These are phyloP conservation scores for Karstenula rhodostoma DNA, from an alignment of 2,329 filamentous ascomycete genomes.

Conservation along the genomic window DNA sequence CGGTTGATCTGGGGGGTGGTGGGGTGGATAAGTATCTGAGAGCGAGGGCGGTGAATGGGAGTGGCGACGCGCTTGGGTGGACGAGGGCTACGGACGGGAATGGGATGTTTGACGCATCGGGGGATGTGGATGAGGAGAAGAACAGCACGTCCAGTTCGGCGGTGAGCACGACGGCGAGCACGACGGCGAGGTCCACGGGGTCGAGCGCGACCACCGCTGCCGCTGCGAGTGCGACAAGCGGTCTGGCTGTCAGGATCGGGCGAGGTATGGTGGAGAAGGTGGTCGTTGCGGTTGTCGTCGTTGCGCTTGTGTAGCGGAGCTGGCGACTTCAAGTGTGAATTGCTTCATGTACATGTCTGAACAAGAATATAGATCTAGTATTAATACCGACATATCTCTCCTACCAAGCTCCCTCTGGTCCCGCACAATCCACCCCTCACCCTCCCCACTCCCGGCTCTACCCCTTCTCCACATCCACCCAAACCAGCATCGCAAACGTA, in stretches of 20 bases:
- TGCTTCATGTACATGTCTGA: background rate
- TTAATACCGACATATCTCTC: background rate
- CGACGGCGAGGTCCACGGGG: background rate
- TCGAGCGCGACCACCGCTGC: background rate
- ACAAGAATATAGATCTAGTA: background rate
- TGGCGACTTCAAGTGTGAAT: background rate
- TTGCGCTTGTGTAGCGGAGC: background rate
- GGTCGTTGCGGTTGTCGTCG: background rate
- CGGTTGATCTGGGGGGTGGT: slow-evolving; percentile 15
- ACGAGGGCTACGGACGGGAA: slow-evolving; percentile 3
- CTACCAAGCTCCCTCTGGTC: background rate
- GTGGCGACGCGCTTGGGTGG: background rate
- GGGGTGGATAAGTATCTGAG: slow-evolving; percentile 21
- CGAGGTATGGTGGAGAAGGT: slow-evolving; percentile 5
- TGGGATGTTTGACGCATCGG: slow-evolving; percentile 3
- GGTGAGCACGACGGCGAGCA: background rate
- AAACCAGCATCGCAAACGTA: slow-evolving; percentile 16
- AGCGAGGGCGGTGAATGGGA: slow-evolving; percentile 20
- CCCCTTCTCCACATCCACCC: slow-evolving; percentile 27
- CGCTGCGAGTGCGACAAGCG: background rate
- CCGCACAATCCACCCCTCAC: background rate
- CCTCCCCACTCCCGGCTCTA: slow-evolving; percentile 17
- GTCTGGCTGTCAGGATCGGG: background rate
- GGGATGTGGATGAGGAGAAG: background rate
- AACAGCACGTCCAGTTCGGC: background rate